phyloP scores from a whole-genome alignment of 169 alveolate genomes.

The Cryptosporidium sp. region DNA sequence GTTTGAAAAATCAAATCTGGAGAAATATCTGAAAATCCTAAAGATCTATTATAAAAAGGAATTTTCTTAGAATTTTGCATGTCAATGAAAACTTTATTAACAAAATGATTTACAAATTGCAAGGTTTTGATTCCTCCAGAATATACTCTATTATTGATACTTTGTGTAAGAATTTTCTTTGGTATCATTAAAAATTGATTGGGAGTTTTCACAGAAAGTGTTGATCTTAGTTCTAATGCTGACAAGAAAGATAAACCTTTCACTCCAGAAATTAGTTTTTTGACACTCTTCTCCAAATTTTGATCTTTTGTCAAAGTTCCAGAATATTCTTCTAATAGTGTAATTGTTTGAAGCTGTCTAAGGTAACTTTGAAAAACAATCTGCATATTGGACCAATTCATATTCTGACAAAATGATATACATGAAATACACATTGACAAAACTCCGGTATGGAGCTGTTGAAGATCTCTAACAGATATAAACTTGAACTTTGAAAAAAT shows the following conservation, averaged over 20 bases:
- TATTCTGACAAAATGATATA: conserved; percentile 33
- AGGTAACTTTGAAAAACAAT: conserved; percentile 32
- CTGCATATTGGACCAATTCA: conserved; percentile 41
- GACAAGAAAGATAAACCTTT: conserved; percentile 20
- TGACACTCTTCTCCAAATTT: neutral
- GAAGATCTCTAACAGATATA: conserved; percentile 23
- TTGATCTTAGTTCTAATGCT: conserved; percentile 20
- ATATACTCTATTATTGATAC: conserved; percentile 18
- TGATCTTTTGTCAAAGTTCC: conserved; percentile 10
- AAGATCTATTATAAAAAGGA: conserved; percentile 24
- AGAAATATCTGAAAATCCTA: neutral
- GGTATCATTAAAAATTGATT: conserved; percentile 53
- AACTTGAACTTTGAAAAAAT: conserved; percentile 25
- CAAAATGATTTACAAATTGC: neutral
- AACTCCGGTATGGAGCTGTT: conserved; percentile 17
- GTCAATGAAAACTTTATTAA: conserved; percentile 2
- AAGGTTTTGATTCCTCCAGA: conserved; percentile 6
- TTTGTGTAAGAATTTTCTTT: neutral
- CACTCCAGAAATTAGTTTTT: conserved; percentile 20
- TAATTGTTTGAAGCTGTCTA: conserved; percentile 12
- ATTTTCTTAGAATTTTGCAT: neutral
- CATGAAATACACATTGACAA: conserved; percentile 55
- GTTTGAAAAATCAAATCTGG: neutral
- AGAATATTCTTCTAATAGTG: conserved; percentile 33
- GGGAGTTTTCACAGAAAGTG: conserved; percentile 36